Base-by-base conservation (phyloP, 352 stramenopile species). In the Globisporangium irregulare region DNA sequence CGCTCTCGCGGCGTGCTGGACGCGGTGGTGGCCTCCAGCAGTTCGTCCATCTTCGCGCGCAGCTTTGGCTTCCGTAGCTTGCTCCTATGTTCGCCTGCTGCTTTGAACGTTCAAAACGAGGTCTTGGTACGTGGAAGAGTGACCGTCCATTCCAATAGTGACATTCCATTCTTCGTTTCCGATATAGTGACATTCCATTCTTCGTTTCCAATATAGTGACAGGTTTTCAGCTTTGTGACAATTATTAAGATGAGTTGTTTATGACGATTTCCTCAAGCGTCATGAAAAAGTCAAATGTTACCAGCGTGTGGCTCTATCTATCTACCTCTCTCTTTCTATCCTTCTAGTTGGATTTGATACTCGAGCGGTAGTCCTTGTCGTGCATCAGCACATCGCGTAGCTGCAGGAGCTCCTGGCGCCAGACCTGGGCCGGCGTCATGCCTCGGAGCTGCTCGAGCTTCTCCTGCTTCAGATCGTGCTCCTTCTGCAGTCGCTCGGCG, bases 391-490 rank as follows among this genome's bases (percentile, higher is more conserved):
- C 66, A 8, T 77, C 76, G 12, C 84, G 86, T 43, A 96, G 69
- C 15, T 71, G 67, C 57, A 80, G 59, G 29, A 96, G 71, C 66
- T 95, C 89, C 24, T 64, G 62, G 10, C 80, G 77, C 95, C 95
- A 99, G 63, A 98, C 84, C n/a, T 95, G 65, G 60, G 87, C 82
- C 3, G 91, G 88, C 20, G 81, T 86, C 55, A 87, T 98, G 5
- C 69, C 72, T 53, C 96, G 81, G 54, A 99, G 82, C 62, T 86
- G 76, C 48, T 90, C 77, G n/a, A 99, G 83, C 65, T 94, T 92
- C 9, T 77, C 64, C 27, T 89, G 82, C 83, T 98, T 98, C 36
- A 80, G 81, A 64, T 90, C 82, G 59, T 97, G 90, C 73, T 99
- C 86, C 48, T 78, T 85, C 67, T 96, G 83, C 51, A 99, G 80